Evolutionary conservation across 768 basidiomycete genomes (phyloP).

Genomic region (Neoboletus brunneissimus): DNA sequence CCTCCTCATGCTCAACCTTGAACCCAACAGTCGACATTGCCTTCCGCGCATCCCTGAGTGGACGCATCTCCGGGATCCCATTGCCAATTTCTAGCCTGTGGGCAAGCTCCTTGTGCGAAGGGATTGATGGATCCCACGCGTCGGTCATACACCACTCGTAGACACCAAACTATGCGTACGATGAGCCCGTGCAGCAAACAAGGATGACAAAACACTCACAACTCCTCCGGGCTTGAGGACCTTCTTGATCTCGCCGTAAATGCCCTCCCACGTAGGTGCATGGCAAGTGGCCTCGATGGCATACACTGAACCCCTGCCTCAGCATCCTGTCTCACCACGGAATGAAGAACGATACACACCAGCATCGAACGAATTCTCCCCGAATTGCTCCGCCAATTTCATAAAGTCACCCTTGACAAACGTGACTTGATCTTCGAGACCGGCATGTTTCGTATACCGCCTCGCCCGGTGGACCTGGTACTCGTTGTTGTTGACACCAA

Average conservation of each 20-base stretch:
- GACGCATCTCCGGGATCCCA: conserved; percentile 97
- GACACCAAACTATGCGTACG: conserved; percentile 73
- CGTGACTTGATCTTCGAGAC: conserved; percentile 70
- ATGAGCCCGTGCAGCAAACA: neutral
- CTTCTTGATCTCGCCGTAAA: conserved; percentile 90
- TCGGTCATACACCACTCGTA: conserved; percentile 99
- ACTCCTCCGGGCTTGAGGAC: conserved; percentile 95
- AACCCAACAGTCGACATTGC: conserved; percentile 86
- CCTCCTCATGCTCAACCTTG: conserved; percentile 86
- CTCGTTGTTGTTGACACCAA: conserved; percentile 94
- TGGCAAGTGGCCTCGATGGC: conserved; percentile 98
- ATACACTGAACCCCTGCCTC: conserved; percentile 56
- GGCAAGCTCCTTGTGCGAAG: conserved; percentile 85
- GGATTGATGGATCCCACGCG: conserved; percentile 80
- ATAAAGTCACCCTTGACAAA: conserved; percentile 97
- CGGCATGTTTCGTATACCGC: conserved; percentile 74
- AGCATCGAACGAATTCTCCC: conserved; percentile 91
- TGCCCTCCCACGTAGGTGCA: conserved; percentile 92
- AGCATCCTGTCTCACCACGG: neutral
- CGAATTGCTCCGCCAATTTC: conserved; percentile 89
- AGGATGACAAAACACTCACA: conserved; percentile 46
- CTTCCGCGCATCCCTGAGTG: conserved; percentile 60
- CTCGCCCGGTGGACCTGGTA: conserved; percentile 90
- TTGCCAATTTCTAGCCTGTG: conserved; percentile 93
- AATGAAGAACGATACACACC: conserved; percentile 45